Conservation (phyloP, 495 filamentous ascomycete species). For the Chaetomidium leptoderma region DNA sequence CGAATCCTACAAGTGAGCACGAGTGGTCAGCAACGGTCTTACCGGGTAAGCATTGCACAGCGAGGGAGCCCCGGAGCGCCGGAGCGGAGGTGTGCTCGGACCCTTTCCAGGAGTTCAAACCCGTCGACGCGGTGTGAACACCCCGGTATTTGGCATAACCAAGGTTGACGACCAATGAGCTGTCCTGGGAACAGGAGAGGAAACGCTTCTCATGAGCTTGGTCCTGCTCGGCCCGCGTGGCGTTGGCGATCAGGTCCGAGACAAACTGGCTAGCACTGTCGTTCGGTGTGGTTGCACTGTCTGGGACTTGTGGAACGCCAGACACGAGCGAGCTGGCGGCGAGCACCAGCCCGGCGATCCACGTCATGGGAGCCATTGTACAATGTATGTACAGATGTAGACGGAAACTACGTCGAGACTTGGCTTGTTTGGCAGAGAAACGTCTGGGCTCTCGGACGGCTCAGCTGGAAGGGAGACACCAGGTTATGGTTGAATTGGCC, state of each 20-base stretch:
- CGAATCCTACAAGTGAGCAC: constrained; percentile 17
- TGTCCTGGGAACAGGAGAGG: constrained; percentile 11
- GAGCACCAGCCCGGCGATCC: constrained; percentile 15
- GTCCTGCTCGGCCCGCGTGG: constrained; percentile 15
- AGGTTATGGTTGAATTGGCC: not conserved
- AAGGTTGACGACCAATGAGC: constrained; percentile 30
- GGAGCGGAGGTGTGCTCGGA: too few relatives aligned
- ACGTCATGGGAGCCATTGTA: constrained; percentile 12
- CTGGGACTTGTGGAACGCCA: constrained; percentile 1
- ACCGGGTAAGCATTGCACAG: too few relatives aligned
- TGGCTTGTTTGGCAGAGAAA: not conserved
- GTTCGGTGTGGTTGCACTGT: not conserved
- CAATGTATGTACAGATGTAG: not conserved
- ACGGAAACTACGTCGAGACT: not conserved
- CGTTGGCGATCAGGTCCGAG: constrained; percentile 23
- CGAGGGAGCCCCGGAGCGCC: too few relatives aligned
- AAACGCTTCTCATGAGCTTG: constrained; percentile 15
- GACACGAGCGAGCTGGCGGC: constrained; percentile 2
- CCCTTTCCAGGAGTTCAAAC: constrained; percentile 42
- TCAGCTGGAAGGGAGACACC: not conserved
- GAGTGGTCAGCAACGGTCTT: not conserved
- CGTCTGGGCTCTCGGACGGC: not conserved
- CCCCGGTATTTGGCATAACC: constrained; percentile 43
- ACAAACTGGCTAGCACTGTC: constrained; percentile 25
- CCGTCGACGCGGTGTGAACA: constrained; percentile 29